Conservation (phyloP, 306 rosid genomes). For the Ormosia semicastrata region DNA sequence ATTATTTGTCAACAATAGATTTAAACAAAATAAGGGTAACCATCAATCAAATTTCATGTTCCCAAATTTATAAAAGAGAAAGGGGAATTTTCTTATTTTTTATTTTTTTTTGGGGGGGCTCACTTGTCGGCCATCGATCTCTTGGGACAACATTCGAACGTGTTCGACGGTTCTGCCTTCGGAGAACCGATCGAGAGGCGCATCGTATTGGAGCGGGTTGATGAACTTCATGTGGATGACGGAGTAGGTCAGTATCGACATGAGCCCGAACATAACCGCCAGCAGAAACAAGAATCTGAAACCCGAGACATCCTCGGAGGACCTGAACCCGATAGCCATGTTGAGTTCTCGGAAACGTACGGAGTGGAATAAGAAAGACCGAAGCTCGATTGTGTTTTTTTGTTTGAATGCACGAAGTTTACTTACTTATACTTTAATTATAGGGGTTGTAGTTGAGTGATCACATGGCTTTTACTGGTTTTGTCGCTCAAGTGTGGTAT, state of each 20-base stretch:
- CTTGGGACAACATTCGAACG: slow-evolving; percentile 68
- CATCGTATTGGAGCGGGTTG: slow-evolving; percentile 62
- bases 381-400: background rate
- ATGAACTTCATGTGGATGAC: slow-evolving; percentile 77
- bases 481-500: no score
- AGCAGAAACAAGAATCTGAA: slow-evolving; percentile 62
- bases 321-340: slow-evolving; percentile 58
- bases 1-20: background rate
- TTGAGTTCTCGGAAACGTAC: background rate
- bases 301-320: slow-evolving; percentile 58
- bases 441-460: background rate
- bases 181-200: slow-evolving; percentile 83
- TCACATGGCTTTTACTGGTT: no score
- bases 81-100: background rate
- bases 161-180: slow-evolving; percentile 85
- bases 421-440: background rate
- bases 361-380: background rate
- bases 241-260: slow-evolving; percentile 63
- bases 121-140: slow-evolving; percentile 95
- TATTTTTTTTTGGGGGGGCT: background rate
- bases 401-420: background rate
- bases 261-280: slow-evolving; percentile 53
- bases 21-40: background rate
- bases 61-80: background rate
- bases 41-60: background rate